Conservation (phyloP, 345 rosid genomes). For the Isatis tinctoria region DNA sequence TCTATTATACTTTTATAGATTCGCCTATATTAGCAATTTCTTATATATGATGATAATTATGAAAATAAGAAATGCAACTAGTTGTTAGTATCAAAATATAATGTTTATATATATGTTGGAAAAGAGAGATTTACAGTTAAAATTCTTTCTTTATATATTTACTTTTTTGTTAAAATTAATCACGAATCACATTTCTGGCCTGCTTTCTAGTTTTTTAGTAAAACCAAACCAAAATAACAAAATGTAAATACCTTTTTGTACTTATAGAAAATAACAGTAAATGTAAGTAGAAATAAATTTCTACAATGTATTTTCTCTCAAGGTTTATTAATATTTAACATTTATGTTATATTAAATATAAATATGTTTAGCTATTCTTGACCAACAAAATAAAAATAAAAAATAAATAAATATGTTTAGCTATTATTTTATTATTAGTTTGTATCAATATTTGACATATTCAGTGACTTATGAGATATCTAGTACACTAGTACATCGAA, state of each 20-base stretch:
- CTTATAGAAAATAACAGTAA: background rate
- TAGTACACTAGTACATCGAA: background rate
- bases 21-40: slow-evolving; percentile 8
- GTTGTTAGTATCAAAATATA: background rate
- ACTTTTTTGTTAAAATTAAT: no score
- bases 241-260: no score
- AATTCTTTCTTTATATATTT: no score
- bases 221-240: no score
- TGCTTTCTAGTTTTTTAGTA: background rate
- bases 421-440: no score
- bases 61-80: background rate
- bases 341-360: background rate
- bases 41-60: background rate
- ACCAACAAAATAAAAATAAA: no score
- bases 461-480: background rate
- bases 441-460: background rate
- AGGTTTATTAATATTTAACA: background rate
- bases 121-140: background rate
- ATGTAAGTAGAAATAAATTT: background rate
- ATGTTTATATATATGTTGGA: background rate
- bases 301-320: background rate
- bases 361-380: background rate
- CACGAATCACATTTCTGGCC: background rate
- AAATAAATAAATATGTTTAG: no score
- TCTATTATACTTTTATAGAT: background rate